A percentile compares a stretch with the other conserved stretches of the same genome.
These are phyloP conservation scores for Tolypocladium amazonense DNA, from an alignment of 2,329 filamentous ascomycete genomes.

Conservation along the genomic window DNA sequence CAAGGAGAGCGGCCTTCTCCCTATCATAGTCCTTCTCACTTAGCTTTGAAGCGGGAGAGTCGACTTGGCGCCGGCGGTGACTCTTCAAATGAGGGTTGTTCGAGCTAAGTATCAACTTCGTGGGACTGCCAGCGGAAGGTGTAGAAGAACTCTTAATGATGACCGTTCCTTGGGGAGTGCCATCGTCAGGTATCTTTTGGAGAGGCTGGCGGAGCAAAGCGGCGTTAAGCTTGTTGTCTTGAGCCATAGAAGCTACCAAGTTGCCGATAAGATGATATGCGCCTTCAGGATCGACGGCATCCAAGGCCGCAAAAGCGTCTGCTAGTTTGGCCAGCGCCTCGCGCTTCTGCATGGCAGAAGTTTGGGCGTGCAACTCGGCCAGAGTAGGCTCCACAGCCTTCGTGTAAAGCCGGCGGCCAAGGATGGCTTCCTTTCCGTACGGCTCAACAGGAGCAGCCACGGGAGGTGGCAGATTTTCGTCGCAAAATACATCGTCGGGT, in stretches of 20 bases:
- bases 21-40: conserved; percentile 34
- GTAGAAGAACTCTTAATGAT: conserved; percentile 42
- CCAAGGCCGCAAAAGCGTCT: conserved; percentile 75
- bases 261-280: conserved; percentile 74
- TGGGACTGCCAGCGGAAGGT: conserved; percentile 30
- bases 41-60: conserved; percentile 22
- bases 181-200: conserved; percentile 29
- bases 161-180: conserved; percentile 43
- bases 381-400: conserved; percentile 76
- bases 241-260: conserved; percentile 62
- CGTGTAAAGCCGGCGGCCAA: conserved; percentile 72
- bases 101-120: conserved; percentile 66
- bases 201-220: conserved; percentile 32
- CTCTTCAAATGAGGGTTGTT: conserved; percentile 79
- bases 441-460: conserved; percentile 37
- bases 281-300: conserved; percentile 82
- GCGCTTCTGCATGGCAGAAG: conserved; percentile 52
- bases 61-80: conserved; percentile 56
- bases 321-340: conserved; percentile 76
- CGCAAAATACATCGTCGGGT: conserved; percentile 32
- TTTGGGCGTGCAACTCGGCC: conserved; percentile 80
- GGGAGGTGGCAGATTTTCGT: conserved; percentile 55
- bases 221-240: conserved; percentile 53
- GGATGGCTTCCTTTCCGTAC: conserved; percentile 67
- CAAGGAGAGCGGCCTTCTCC: conserved; percentile 36